Evolutionary conservation across 768 basidiomycete genomes (phyloP).

Genomic region (Lactarius quietus): DNA sequence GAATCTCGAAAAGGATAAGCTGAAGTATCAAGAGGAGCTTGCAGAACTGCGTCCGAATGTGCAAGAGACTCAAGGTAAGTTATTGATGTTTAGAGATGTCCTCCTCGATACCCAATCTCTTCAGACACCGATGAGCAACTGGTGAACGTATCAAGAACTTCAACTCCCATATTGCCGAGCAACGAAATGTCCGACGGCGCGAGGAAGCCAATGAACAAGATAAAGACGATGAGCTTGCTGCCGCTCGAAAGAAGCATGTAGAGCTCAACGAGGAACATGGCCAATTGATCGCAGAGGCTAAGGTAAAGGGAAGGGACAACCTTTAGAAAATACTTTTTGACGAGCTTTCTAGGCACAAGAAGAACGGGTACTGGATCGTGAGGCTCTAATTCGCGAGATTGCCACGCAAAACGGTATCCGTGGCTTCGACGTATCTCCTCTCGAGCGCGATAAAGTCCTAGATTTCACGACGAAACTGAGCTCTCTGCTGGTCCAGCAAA

Average conservation of each 20-base stretch:
- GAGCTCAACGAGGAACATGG: constrained; percentile 61
- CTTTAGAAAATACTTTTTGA: neutral
- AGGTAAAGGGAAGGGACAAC: constrained; percentile 41
- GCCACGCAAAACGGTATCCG: constrained; percentile 65
- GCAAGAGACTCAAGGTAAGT: constrained; percentile 61
- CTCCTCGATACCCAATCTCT: neutral
- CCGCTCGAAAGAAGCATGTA: constrained; percentile 49
- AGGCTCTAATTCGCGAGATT: constrained; percentile 67
- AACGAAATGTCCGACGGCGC: constrained; percentile 45
- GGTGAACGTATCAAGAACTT: constrained; percentile 52
- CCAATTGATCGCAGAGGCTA: constrained; percentile 65
- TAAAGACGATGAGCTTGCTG: constrained; percentile 55
- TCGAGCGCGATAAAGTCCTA: constrained; percentile 65
- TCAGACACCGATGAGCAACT: constrained; percentile 75
- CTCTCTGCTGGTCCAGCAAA: constrained; percentile 60
- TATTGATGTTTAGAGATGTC: neutral
- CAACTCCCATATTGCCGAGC: constrained; percentile 50
- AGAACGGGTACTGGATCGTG: constrained; percentile 63
- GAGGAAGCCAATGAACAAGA: constrained; percentile 55
- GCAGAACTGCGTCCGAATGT: constrained; percentile 59
- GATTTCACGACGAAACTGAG: constrained; percentile 68
- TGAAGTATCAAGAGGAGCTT: constrained; percentile 58
- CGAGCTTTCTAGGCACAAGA: constrained; percentile 58
- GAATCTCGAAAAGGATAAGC: constrained; percentile 56
- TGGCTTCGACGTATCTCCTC: constrained; percentile 65